A percentile compares a stretch with the other conserved stretches of the same genome.
These are phyloP conservation scores for Prosopis cineraria DNA, from an alignment of 306 rosid genomes.

Conservation along the genomic window DNA sequence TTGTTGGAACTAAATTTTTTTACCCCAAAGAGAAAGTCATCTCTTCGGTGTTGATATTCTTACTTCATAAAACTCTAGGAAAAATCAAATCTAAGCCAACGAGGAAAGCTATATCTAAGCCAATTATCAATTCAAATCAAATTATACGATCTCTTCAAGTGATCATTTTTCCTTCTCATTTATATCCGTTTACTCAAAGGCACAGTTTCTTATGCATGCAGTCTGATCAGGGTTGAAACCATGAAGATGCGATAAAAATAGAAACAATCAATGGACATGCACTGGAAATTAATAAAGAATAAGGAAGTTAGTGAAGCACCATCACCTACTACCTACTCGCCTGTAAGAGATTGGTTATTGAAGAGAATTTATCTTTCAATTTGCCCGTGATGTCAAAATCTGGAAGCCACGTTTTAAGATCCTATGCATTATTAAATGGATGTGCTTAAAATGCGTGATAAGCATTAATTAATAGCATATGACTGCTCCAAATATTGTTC, in stretches of 20 bases:
- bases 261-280: neutral
- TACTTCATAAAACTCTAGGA: neutral
- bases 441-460: neutral
- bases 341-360: neutral
- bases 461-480: neutral
- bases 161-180: neutral
- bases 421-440: neutral
- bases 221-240: conserved; percentile 11
- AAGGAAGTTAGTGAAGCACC: neutral
- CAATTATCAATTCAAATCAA: neutral
- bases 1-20: neutral
- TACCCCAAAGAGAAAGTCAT: neutral
- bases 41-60: neutral
- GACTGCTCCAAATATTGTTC: neutral
- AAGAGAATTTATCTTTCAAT: neutral
- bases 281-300: neutral
- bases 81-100: neutral
- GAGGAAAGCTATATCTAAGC: neutral
- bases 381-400: neutral
- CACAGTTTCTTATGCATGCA: neutral
- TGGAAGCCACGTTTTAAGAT: neutral
- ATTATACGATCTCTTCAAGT: neutral
- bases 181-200: neutral
- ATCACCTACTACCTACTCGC: neutral
- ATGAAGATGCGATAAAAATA: conserved; percentile 23